A percentile compares a stretch with the other conserved stretches of the same genome.
phyloP scores from a whole-genome alignment of 345 rosid species.

The Salix suchowensis region DNA sequence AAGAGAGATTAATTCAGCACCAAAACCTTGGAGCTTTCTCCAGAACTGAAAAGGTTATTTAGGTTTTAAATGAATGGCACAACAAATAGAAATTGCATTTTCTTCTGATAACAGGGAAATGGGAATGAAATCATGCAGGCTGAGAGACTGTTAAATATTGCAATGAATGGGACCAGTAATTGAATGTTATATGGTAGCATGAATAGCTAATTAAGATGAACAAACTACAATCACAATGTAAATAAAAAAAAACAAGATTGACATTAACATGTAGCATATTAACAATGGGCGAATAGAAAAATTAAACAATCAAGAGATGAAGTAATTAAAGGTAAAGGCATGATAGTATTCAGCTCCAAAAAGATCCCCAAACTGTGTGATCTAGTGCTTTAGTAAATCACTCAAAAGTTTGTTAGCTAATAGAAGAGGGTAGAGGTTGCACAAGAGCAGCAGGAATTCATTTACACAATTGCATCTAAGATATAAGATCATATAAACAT shows the following conservation, averaged over 20 bases:
- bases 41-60: constrained; percentile 6
- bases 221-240: not conserved
- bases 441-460: not conserved
- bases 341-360: not conserved
- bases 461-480: not conserved
- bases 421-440: not conserved
- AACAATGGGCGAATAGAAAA: not conserved
- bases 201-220: not conserved
- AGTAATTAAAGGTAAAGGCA: not conserved
- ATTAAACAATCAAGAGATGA: not conserved
- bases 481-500: not conserved
- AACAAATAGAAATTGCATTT: not conserved
- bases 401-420: not conserved
- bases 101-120: not conserved
- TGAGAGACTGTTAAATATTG: not conserved
- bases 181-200: not conserved
- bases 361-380: not conserved
- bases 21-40: constrained; percentile 54
- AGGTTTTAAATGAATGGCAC: not conserved
- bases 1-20: constrained; percentile 63
- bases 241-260: not conserved
- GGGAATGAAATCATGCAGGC: not conserved
- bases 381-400: not conserved
- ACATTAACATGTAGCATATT: not conserved
- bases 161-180: not conserved